Conservation (phyloP, 768 basidiomycete genomes). For the Lactarius hengduanensis region DNA sequence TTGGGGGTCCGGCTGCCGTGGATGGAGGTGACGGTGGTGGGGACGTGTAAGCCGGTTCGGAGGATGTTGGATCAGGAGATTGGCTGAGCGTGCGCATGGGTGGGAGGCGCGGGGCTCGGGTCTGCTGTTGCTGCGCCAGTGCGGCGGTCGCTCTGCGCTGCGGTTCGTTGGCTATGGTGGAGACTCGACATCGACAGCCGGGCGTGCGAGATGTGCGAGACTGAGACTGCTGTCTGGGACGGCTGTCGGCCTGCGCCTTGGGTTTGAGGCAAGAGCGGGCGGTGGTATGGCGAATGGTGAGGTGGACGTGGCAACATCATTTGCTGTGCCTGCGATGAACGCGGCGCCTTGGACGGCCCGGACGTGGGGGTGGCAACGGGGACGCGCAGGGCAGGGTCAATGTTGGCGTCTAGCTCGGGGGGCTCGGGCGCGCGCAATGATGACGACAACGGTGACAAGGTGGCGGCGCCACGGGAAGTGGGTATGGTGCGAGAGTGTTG, state of each 20-base stretch:
- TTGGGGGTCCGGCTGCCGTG: background rate
- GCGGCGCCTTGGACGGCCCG: background rate
- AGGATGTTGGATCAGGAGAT: background rate
- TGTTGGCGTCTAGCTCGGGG: slow-evolving; percentile 7
- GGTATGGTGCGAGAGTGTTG: background rate
- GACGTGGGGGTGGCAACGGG: background rate
- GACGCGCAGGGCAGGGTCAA: slow-evolving; percentile 12
- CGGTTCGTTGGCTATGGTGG: background rate
- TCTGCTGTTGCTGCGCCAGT: slow-evolving; percentile 1
- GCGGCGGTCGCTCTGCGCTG: background rate
- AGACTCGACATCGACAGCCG: background rate
- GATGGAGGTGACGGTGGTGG: background rate
- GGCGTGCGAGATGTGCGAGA: background rate
- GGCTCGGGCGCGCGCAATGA: background rate
- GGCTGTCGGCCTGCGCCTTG: background rate
- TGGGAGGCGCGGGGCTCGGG: slow-evolving; percentile 12
- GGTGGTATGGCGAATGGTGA: slow-evolving; percentile 2
- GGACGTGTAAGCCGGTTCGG: background rate
- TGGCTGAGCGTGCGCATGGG: slow-evolving; percentile 23
- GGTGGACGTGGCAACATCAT: background rate
- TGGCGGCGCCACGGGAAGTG: background rate
- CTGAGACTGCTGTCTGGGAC: background rate
- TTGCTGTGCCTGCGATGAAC: background rate
- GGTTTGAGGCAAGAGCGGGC: background rate
- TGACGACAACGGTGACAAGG: background rate